These are phyloP conservation scores for Aspergillus niger DNA, from an alignment of 2,329 filamentous ascomycete genomes.

Conservation along the genomic window DNA sequence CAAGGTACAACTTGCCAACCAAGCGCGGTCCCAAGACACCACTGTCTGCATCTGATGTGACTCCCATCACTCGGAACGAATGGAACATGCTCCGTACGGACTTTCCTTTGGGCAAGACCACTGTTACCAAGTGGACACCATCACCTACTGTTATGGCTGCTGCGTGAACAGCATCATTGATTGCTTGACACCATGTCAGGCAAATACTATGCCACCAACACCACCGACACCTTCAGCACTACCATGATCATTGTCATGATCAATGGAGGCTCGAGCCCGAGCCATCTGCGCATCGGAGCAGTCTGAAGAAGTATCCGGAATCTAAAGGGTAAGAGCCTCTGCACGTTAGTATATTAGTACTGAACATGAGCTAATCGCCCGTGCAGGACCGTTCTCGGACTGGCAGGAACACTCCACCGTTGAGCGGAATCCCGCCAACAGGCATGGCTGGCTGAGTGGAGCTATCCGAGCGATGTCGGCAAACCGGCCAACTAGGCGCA, in stretches of 20 bases:
- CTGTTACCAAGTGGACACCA: slow-evolving; percentile 42
- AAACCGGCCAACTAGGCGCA: slow-evolving; percentile 10
- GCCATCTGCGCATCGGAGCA: neutral
- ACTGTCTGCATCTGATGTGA: slow-evolving; percentile 46
- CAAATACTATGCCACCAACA: too few species aligned
- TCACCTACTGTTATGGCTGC: slow-evolving; percentile 35
- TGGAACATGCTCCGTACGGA: slow-evolving; percentile 44
- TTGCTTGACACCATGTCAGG: neutral
- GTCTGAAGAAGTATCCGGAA: neutral
- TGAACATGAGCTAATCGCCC: neutral
- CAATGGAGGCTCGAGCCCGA: too few species aligned
- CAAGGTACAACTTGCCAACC: slow-evolving; percentile 10
- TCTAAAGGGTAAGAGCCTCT: neutral
- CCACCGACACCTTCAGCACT: too few species aligned
- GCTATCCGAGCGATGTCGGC: slow-evolving; percentile 11
- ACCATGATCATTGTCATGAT: too few species aligned
- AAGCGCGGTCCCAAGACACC: slow-evolving; percentile 43
- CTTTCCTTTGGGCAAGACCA: slow-evolving; percentile 32
- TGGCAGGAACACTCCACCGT: neutral
- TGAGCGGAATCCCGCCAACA: neutral
- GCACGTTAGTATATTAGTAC: neutral
- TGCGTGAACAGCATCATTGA: slow-evolving; percentile 24
- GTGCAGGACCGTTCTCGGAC: neutral
- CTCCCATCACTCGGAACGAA: slow-evolving; percentile 45
- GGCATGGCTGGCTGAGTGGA: neutral